Base-by-base conservation (phyloP, 768 basidiomycete species). In the Leucogyrophana mollusca region DNA sequence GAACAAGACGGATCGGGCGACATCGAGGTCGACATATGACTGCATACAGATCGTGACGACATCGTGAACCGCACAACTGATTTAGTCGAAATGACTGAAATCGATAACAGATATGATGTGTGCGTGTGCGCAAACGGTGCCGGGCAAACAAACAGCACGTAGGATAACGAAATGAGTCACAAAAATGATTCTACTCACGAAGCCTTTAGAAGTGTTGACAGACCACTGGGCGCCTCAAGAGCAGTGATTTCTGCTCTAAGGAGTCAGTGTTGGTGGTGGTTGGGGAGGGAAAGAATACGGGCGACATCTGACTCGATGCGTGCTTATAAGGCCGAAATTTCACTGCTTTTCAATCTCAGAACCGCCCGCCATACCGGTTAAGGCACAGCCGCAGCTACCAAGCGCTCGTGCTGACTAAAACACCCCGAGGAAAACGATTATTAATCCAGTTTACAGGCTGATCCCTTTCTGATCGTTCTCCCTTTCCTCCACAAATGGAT, bases 341-440 rank as follows among this genome's bases (percentile, higher is more conserved):
- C 64, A 65, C 56, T 52, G 64, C 63, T 56, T 67, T 65, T 65
- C 65, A 67, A 65, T 49, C 64, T 65, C 65, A 67, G 64, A 63
- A 55, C 64, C 50, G 54, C 52, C 60, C 52, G 52, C 49, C 35
- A 21, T 22, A 45, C 47, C 49, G 53, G 54, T 50, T 50, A 56
- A 27, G 4, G 43, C 52, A 62, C 54, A 33, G 57, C 64, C 27
- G 27, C 27, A 13, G 7, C 6, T 13, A 56, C 46, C 32, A 43
- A 34, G 33, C 45, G 46, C 11, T 18, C 16, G n/a, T 18, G 44
- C 40, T 46, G 40, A 40, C 40, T 11, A 49, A 36, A 50, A 36
- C 9, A 35, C 45, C 32, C 27, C n/a, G n/a, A n/a, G n/a, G 13
- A 30, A 7, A 7, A 30, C 27, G 7, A 30, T 30, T 30, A 30